Conservation (phyloP, 176 grass and related monocot species). For the sorghum (Sorghum bicolor) region Sorghum_bicolor_NCBIv3 NC_012879.2:50427001-50427500, state of each 20-base stretch:
- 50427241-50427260: background rate
- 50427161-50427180: background rate
- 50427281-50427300: background rate
- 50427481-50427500: slow-evolving; percentile 38
- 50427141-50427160: slow-evolving; percentile 22
- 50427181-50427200: slow-evolving; percentile 11
- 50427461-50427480: slow-evolving; percentile 37
- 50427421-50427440: slow-evolving; percentile 79
- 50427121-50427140: slow-evolving; percentile 13
- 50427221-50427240: background rate
- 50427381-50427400: slow-evolving; percentile 38
- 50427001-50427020: slow-evolving; percentile 44
- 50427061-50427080: slow-evolving; percentile 11
- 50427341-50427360: background rate
- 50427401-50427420: slow-evolving; percentile 78
- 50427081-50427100: background rate
- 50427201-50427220: background rate
- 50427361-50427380: background rate
- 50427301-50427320: background rate
- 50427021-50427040: slow-evolving; percentile 28
- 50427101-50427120: background rate
- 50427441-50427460: slow-evolving; percentile 41
- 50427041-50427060: background rate
- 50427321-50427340: background rate
- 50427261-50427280: background rate